Base-by-base conservation (phyloP, 192 early-diverging fungal species). In the Entophlyctis luteolus region DNA sequence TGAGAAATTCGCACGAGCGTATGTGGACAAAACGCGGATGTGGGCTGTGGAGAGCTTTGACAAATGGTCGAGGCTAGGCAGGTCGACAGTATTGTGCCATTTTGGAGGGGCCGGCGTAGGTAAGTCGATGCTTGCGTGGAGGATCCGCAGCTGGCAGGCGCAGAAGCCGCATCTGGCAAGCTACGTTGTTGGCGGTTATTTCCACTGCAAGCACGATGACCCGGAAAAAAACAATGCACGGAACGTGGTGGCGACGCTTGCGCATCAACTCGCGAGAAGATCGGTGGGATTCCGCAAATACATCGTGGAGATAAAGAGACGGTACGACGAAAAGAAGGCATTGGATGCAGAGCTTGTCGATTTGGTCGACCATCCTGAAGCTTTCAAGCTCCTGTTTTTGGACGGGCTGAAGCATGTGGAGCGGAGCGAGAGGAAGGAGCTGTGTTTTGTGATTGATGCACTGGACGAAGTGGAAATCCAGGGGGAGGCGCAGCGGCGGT, bases 181-280 rank as follows among this genome's bases (percentile, higher is more conserved):
- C 29, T 20, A 72, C 60, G 20, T 36, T 50, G 38, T 72, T 57
- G 69, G 55, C n/a, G 68, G n/a, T 10, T 20, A 35, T n/a, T 71
- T 71, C 38, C 71, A 72, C 68, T 70, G 68, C 37, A 65, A 65
- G 57, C 58, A 67, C 2, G 57, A 68, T 38, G 67, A 68, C 63
- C 28, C 29, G 18, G 16, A 39, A 6, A 35, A 56, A 29, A 68
- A 42, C 58, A 38, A 65, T 22, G 20, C 55, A 6, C 20, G 14
- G 14, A 42, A 12, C 12, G 20, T 68, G 14, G 57, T 68, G 23
- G 8, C 10, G 18, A 67, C 67, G 6, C 59, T 68, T 4, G 50
- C 50, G 27, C 6, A 22, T 23, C n/a, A 52, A 8, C 50, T 52
- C 27, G 14, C 50, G 22, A 22, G 14, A 8, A 6, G 10, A 14